Percentiles rank a stretch among this genome's conserved stretches.
These are phyloP conservation scores for Neonectria punicea DNA, from an alignment of 2,329 filamentous ascomycete genomes.

Conservation along the genomic window DNA sequence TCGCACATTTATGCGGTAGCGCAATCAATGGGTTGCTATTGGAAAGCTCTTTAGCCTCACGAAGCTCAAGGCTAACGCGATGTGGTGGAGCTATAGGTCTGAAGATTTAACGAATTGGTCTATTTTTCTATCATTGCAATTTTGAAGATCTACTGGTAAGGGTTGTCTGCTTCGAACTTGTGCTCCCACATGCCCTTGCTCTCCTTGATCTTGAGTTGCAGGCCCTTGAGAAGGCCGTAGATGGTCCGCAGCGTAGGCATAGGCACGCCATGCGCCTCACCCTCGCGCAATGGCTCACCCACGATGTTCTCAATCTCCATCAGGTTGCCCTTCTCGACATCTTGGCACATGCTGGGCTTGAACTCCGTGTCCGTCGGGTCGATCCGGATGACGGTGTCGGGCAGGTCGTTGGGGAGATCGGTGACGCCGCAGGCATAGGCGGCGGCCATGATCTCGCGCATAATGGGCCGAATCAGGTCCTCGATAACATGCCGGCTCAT, in stretches of 20 bases:
- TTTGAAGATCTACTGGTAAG: conserved; percentile 29
- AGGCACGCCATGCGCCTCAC: conserved; percentile 54
- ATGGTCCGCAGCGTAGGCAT: conserved; percentile 61
- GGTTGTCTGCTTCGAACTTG: conserved; percentile 37
- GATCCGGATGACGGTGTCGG: conserved; percentile 61
- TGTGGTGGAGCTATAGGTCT: not conserved
- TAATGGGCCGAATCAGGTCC: conserved; percentile 61
- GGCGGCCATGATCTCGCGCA: conserved; percentile 62
- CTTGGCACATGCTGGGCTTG: conserved; percentile 65
- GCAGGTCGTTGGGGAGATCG: conserved; percentile 53
- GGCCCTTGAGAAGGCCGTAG: conserved; percentile 58
- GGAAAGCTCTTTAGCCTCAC: too few species aligned
- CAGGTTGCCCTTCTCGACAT: conserved; percentile 55
- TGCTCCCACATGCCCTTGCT: conserved; percentile 47
- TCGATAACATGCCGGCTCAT: conserved; percentile 57
- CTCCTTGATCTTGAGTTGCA: conserved; percentile 61
- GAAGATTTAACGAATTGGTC: not conserved
- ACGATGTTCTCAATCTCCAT: conserved; percentile 63
- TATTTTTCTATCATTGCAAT: not conserved
- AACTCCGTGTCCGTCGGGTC: conserved; percentile 62
- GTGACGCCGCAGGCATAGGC: conserved; percentile 55
- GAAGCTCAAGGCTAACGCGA: too few species aligned
- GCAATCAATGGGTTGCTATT: too few species aligned
- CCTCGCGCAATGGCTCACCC: conserved; percentile 63
- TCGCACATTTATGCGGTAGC: too few species aligned